phyloP scores from a whole-genome alignment of 805 yeast species.

The Jamesozyma jinghongensis region DNA sequence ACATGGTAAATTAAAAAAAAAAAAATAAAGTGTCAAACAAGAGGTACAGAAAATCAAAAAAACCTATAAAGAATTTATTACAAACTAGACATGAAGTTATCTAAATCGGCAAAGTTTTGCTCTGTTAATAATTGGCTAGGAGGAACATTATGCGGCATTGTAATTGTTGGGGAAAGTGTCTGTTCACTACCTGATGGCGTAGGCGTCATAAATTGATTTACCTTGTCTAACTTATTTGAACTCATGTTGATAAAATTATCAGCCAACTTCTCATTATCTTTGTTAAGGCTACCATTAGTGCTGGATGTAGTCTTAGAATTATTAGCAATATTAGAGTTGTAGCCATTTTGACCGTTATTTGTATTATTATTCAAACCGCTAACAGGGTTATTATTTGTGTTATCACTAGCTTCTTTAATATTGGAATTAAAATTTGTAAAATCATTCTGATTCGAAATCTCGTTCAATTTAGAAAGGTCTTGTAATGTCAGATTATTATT shows the following conservation, averaged over 20 bases:
- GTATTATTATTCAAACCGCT: neutral
- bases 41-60: too few species aligned
- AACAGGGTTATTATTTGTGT: neutral
- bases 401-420: neutral
- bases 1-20: too few species aligned
- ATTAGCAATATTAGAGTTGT: neutral
- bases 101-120: conserved; percentile 24
- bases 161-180: conserved; percentile 6
- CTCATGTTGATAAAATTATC: too few species aligned
- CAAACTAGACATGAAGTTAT: conserved; percentile 24
- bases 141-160: conserved; percentile 15
- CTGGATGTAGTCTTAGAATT: neutral
- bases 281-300: too few species aligned
- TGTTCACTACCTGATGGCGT: conserved; percentile 1
- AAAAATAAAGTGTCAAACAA: too few species aligned
- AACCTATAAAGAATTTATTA: conserved; percentile 5
- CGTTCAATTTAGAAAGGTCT: too few species aligned
- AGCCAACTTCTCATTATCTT: neutral
- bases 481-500: neutral
- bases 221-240: too few species aligned
- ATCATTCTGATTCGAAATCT: too few species aligned
- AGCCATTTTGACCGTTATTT: conserved; percentile 1
- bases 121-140: conserved; percentile 19
- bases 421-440: neutral
- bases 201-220: neutral